These are phyloP conservation scores for Scleroderma bovista DNA, from an alignment of 768 basidiomycete genomes.

Conservation along the genomic window DNA sequence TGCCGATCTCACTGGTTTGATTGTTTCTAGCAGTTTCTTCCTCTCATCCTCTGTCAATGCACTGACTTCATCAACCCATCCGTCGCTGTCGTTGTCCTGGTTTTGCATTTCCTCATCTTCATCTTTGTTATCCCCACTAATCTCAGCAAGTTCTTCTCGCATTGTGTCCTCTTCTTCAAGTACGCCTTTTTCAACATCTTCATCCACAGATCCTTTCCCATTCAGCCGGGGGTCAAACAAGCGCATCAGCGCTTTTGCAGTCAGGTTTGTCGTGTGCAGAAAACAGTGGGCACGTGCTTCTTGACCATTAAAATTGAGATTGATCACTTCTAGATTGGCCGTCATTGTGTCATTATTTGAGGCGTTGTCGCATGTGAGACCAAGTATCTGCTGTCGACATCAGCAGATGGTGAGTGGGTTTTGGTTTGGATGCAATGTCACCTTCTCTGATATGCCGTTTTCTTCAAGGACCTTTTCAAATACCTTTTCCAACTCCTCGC, in stretches of 20 bases:
- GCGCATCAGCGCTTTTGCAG: no score
- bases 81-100: background rate
- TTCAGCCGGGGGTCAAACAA: no score
- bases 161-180: no score
- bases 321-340: constrained; percentile 14
- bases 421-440: no score
- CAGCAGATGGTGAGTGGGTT: background rate
- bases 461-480: constrained; percentile 30
- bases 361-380: constrained; percentile 10
- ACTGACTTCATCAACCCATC: constrained; percentile 6
- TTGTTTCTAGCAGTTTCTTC: background rate
- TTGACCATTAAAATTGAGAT: constrained; percentile 18
- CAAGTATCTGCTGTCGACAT: constrained; percentile 22
- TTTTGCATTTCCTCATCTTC: no score
- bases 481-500: constrained; percentile 29
- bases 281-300: constrained; percentile 13
- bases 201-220: constrained; percentile 25
- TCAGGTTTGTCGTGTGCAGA: constrained; percentile 32
- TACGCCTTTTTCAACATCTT: constrained; percentile 10
- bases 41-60: no score
- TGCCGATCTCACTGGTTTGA: background rate
- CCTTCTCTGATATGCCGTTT: constrained; percentile 32
- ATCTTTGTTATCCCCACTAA: no score
- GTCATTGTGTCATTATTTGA: constrained; percentile 35
- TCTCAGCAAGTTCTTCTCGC: no score